Evolutionary conservation across 1,284 basidiomycete species (phyloP).

Genomic region (Fomitopsis schrenkii): DNA sequence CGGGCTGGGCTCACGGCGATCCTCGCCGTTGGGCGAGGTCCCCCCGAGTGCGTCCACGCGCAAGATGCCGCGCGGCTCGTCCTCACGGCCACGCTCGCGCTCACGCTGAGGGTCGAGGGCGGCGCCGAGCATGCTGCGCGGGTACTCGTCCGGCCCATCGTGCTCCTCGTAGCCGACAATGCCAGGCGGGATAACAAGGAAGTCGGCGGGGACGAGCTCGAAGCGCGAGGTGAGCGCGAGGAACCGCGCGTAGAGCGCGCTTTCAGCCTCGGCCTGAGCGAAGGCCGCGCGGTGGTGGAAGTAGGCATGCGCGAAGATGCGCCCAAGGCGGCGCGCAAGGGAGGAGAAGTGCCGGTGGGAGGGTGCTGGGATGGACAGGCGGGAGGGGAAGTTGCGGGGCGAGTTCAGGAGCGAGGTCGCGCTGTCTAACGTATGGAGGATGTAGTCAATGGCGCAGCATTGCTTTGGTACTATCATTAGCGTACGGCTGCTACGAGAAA

Average conservation of each 20-base stretch:
- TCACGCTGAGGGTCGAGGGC: slow-evolving; percentile 33
- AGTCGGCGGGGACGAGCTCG: slow-evolving; percentile 77
- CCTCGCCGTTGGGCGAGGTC: slow-evolving; percentile 1
- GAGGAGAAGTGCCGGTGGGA: slow-evolving; percentile 87
- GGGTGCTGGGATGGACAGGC: slow-evolving; percentile 78
- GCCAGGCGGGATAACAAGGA: slow-evolving; percentile 72
- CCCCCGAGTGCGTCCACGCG: background rate
- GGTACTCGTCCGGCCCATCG: slow-evolving; percentile 38
- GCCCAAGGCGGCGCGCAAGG: slow-evolving; percentile 83
- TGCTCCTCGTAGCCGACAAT: slow-evolving; percentile 24
- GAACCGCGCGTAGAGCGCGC: slow-evolving; percentile 89
- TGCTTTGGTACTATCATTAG: slow-evolving; percentile 41
- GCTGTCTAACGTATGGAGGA: slow-evolving; percentile 91
- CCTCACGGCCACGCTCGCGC: slow-evolving; percentile 16
- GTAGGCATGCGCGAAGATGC: slow-evolving; percentile 95
- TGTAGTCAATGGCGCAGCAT: slow-evolving; percentile 98
- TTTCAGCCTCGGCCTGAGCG: slow-evolving; percentile 87
- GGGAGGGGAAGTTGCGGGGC: slow-evolving; percentile 86
- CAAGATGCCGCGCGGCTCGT: slow-evolving; percentile 1
- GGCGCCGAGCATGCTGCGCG: slow-evolving; percentile 42
- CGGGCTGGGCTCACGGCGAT: slow-evolving; percentile 38
- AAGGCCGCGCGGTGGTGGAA: slow-evolving; percentile 92
- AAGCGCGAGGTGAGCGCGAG: slow-evolving; percentile 79
- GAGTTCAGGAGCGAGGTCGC: slow-evolving; percentile 93
- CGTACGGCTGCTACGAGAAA: background rate